These are phyloP conservation scores for Melaleuca alternifolia DNA, from an alignment of 345 rosid genomes.

Conservation along the genomic window DNA sequence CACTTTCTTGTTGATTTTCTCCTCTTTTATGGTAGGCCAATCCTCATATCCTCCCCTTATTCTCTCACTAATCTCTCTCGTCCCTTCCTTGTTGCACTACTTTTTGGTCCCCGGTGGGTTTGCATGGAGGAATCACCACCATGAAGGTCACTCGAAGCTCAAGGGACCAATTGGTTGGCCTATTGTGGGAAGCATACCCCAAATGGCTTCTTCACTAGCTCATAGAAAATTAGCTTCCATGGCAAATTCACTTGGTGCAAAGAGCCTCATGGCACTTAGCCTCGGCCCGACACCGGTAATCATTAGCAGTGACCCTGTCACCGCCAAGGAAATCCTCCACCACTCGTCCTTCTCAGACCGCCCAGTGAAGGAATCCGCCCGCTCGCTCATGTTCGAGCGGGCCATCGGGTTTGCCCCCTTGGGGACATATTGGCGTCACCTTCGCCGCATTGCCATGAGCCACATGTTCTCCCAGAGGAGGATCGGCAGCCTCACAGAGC, in stretches of 20 bases:
- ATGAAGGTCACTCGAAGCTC: conserved; percentile 5
- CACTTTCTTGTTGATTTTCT: not conserved
- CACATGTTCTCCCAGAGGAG: conserved; percentile 51
- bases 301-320: conserved; percentile 50
- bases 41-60: conserved; percentile 2
- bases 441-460: conserved; percentile 36
- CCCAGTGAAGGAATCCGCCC: conserved; percentile 50
- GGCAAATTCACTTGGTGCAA: conserved; percentile 32
- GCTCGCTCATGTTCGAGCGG: conserved; percentile 49
- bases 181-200: conserved; percentile 29
- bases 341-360: conserved; percentile 45
- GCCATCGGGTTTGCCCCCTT: conserved; percentile 67
- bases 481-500: conserved; percentile 19
- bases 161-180: conserved; percentile 55
- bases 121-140: conserved; percentile 49
- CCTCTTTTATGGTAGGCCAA: not conserved
- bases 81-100: conserved; percentile 12
- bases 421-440: conserved; percentile 45
- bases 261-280: conserved; percentile 48
- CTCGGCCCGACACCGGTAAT: conserved; percentile 37
- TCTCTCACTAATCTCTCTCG: conserved; percentile 8
- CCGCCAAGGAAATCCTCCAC: conserved; percentile 48
- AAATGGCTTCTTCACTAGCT: conserved; percentile 42
- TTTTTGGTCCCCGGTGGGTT: conserved; percentile 55
- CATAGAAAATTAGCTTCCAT: conserved; percentile 45